A percentile compares a stretch with the other conserved stretches of the same genome.
Conservation (phyloP, 225 moss, liverwort and hornwort species). For the Marchantia paleacea region DNA sequence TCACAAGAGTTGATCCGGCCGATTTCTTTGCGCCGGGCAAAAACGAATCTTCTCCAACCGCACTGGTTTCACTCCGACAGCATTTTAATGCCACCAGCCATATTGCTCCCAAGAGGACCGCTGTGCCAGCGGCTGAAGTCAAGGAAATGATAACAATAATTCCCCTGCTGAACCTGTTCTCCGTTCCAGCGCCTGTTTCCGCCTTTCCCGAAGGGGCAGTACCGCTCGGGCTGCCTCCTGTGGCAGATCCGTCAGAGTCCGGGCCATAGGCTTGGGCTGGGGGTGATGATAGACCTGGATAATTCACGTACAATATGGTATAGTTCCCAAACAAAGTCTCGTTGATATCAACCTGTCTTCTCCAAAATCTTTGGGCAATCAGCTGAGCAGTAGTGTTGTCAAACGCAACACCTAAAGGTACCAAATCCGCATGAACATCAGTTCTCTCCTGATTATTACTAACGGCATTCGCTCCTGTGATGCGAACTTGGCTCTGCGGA, state of each 20-base stretch:
- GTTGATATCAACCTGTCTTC: slow-evolving; percentile 57
- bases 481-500: slow-evolving; percentile 66
- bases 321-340: slow-evolving; percentile 69
- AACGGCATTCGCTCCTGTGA: slow-evolving; percentile 54
- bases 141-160: slow-evolving; percentile 59
- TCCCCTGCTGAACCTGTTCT: slow-evolving; percentile 42
- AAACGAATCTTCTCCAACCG: slow-evolving; percentile 38
- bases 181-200: slow-evolving; percentile 1
- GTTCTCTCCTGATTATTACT: slow-evolving; percentile 43
- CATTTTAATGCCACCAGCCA: slow-evolving; percentile 45
- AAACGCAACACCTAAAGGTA: slow-evolving; percentile 60
- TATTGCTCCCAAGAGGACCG: slow-evolving; percentile 53
- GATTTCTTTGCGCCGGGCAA: slow-evolving; percentile 23
- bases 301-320: slow-evolving; percentile 49
- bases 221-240: not conserved
- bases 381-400: slow-evolving; percentile 64
- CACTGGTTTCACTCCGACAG: slow-evolving; percentile 39
- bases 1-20: slow-evolving; percentile 56
- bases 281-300: slow-evolving; percentile 54
- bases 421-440: slow-evolving; percentile 56
- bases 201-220: not conserved
- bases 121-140: slow-evolving; percentile 57
- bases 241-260: not conserved
- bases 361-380: slow-evolving; percentile 73
- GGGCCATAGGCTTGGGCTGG: slow-evolving; percentile 16